Conservation (phyloP, 2,329 filamentous ascomycete genomes). For the Pseudopithomyces maydicus region DNA sequence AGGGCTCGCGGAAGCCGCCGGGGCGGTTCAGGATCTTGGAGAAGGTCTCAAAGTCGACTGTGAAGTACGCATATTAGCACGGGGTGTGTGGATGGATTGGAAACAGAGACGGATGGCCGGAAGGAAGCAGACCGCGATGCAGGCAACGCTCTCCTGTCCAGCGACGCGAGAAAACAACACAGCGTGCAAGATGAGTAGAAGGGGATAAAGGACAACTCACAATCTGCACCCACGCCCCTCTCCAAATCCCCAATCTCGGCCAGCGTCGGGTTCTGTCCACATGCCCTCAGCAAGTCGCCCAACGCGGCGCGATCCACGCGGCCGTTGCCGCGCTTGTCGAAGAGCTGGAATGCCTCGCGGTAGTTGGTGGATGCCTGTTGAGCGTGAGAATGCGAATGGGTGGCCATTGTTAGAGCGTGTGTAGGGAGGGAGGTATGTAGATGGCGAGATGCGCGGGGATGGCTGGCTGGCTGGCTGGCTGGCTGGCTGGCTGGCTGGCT, state of each 20-base stretch:
- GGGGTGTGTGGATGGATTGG: neutral
- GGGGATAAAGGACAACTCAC: constrained; percentile 62
- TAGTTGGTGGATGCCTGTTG: constrained; percentile 86
- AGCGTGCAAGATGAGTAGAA: no score
- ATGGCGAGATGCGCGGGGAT: no score
- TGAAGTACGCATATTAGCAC: neutral
- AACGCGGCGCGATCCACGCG: constrained; percentile 85
- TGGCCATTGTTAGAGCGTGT: constrained; percentile 29
- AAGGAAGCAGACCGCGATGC: no score
- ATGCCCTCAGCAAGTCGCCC: constrained; percentile 92
- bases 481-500: neutral
- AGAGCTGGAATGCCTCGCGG: constrained; percentile 99
- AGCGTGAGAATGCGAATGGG: constrained; percentile 27
- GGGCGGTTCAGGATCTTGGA: constrained; percentile 95
- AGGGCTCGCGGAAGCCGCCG: constrained; percentile 96
- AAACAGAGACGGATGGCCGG: neutral
- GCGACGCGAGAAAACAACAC: no score
- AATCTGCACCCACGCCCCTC: constrained; percentile 86
- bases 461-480: no score
- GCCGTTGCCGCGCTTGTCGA: constrained; percentile 98
- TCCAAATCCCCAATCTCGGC: constrained; percentile 91
- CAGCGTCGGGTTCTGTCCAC: constrained; percentile 96
- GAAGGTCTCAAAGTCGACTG: constrained; percentile 98
- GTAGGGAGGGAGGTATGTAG: no score
- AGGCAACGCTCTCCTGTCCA: no score